Evolutionary conservation across 129 eudicot genomes (phyloP), one percentile per base, ranked within the genome.

Genomic region (Pulicaria dysenterica): DNA sequence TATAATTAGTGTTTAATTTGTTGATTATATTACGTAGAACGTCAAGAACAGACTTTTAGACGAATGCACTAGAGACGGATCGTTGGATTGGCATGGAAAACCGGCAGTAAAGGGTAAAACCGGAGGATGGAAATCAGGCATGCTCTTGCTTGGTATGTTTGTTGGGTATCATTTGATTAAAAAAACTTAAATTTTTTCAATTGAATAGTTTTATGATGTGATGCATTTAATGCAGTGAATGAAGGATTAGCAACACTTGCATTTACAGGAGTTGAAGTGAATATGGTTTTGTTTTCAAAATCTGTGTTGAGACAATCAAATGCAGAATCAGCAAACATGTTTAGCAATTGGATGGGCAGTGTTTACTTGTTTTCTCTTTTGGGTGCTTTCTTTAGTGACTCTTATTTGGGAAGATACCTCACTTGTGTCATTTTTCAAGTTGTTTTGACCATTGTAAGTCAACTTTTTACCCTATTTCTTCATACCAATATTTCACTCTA

Each of bases 341-440:
- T 89, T 77, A 89, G 89, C 80, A 83, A 69, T 65, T 89, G 96
- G 96, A 86, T 89, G 91, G 96, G 96, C 50, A 81, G 89, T 64
- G 89, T 89, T 42, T 83, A 89, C 45, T 67, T 89, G 31, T 89
- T 78, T 67, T 81, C 96, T 38, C 86, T 89, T 48, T 67, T 89
- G 45, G 96, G 96, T 60, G 96, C 96, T 75, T 86, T 86, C 69
- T 73, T 89, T 19, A 89, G 96, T 77, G 91, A 89, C 72, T 86
- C 96, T 5, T 89, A 86, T 81, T 77, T 89, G 79, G 96, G 96
- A 72, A 81, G 96, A 84, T 89, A 83, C 56, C 84, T 89, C 76
- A 89, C 96, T 77, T 89, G 91, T 78, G 83, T 89, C 67, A 73
- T 86, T 31, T 89, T 89, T 76, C 91, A 89, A 74, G 84, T 58